These are phyloP conservation scores for Parathielavia appendiculata DNA, from an alignment of 495 filamentous ascomycete species.

Conservation along the genomic window DNA sequence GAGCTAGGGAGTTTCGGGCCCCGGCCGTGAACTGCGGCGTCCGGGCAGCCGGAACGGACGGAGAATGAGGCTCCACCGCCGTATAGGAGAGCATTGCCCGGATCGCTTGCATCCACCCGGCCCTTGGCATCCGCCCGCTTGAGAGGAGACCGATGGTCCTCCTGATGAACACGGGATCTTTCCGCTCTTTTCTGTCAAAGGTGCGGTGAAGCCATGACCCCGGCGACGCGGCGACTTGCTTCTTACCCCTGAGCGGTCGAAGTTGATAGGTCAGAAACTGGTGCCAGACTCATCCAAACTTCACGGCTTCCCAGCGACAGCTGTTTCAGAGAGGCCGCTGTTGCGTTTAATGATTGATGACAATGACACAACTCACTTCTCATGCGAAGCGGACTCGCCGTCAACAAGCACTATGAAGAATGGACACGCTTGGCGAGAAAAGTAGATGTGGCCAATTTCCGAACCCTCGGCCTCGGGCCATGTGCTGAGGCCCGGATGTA, in stretches of 20 bases:
- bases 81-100: constrained; percentile 6
- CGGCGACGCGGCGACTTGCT: neutral
- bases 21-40: constrained; percentile 11
- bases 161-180: constrained; percentile 16
- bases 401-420: neutral
- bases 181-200: constrained; percentile 1
- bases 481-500: constrained; percentile 12
- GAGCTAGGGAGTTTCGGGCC: constrained; percentile 5
- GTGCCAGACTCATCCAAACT: too few relatives aligned
- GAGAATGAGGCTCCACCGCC: constrained; percentile 3
- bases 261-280: constrained; percentile 3
- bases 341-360: neutral
- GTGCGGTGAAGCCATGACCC: constrained; percentile 20
- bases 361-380: constrained; percentile 8
- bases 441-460: constrained; percentile 25
- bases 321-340: neutral
- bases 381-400: constrained; percentile 4
- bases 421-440: constrained; percentile 9
- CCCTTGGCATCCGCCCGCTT: constrained; percentile 10
- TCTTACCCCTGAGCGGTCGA: constrained; percentile 4
- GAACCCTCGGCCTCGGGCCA: constrained; percentile 27
- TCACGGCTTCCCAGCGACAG: neutral
- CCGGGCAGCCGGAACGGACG: constrained; percentile 10
- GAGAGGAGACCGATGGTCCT: constrained; percentile 8
- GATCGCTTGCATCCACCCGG: constrained; percentile 9